Evolutionary conservation across 169 alveolate species (phyloP), one percentile per base, ranked within the genome.

Genomic region (Cryptosporidium sp.): DNA sequence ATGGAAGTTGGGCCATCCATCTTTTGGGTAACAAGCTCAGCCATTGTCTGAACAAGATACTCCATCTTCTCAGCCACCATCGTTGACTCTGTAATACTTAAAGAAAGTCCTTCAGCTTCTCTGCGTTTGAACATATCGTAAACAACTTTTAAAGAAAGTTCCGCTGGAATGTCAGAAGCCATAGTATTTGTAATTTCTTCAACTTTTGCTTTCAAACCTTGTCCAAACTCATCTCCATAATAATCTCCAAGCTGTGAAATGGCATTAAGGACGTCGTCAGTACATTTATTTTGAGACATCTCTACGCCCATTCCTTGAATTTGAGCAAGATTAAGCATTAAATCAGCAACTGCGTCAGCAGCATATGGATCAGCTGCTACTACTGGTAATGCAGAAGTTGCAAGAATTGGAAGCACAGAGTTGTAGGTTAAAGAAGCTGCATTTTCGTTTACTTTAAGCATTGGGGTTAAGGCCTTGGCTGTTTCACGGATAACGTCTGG

Each of bases 151-250:
- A 80, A 50, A n/a, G 89, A 80, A 2, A 80, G 70, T 50, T 80
- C 89, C 3, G 75, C 51, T 18, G 89, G 89, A 0, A 80, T 58
- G 26, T 80, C 89, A 7, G 89, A 43, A 37, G 89, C 89, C 75
- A 80, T 80, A 14, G 89, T 65, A 48, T 39, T 80, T 39, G 52
- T 80, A 4, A 80, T 48, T 14, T 37, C 80, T 41, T 80, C 89
- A 37, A 61, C 89, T 10, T 80, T 80, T 16, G 59, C 62, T 10
- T 80, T 80, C 8, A 80, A 52, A 0, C 26, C 68, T 50, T 80
- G 89, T 21, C 89, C 89, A 31, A 80, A 80, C 29, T 80, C 89
- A 45, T 80, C 89, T 7, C 89, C 89, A 65, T 80, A 80, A 43
- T 80, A 80, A 45, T 80, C 89, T 1, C 89, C 89, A 16, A 80